phyloP scores from a whole-genome alignment of 352 stramenopile genomes.

The Globisporangium cylindrosporum region DNA sequence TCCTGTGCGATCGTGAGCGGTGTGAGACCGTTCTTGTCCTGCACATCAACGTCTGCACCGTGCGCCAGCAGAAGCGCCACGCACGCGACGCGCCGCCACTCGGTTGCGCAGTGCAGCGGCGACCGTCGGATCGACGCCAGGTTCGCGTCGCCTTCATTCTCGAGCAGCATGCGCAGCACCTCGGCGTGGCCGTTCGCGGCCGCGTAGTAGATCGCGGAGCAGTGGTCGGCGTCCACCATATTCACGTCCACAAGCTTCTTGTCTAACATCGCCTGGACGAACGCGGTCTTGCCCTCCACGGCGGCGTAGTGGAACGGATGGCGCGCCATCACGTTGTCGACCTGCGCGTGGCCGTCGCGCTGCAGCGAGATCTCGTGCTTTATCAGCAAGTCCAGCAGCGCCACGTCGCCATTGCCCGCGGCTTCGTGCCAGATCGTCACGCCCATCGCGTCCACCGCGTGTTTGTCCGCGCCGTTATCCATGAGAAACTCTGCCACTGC shows the following conservation, averaged over 20 bases:
- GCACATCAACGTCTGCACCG: conserved; percentile 24
- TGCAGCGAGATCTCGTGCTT: conserved; percentile 46
- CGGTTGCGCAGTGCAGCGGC: conserved; percentile 70
- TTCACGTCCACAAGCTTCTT: conserved; percentile 64
- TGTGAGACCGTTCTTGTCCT: conserved; percentile 47
- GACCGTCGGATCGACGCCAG: conserved; percentile 57
- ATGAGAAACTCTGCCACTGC: conserved; percentile 49
- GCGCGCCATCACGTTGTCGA: conserved; percentile 78
- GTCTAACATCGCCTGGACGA: conserved; percentile 51
- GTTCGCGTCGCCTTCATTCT: conserved; percentile 47
- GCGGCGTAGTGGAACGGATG: conserved; percentile 82
- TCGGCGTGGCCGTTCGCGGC: conserved; percentile 57
- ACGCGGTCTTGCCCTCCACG: conserved; percentile 59
- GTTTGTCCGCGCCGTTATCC: conserved; percentile 54
- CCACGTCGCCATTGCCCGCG: conserved; percentile 51
- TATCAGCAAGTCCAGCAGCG: conserved; percentile 61
- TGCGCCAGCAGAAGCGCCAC: conserved; percentile 49
- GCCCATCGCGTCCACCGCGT: conserved; percentile 72
- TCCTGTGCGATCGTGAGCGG: conserved; percentile 33
- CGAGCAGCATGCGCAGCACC: conserved; percentile 51
- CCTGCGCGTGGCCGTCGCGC: conserved; percentile 32
- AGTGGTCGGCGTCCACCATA: conserved; percentile 57
- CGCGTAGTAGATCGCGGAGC: conserved; percentile 74
- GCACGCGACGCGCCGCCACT: conserved; percentile 67
- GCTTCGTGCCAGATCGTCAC: conserved; percentile 82